Conservation (phyloP, 1,139 yeast genomes). For the Saccharomyces hybrid region DNA sequence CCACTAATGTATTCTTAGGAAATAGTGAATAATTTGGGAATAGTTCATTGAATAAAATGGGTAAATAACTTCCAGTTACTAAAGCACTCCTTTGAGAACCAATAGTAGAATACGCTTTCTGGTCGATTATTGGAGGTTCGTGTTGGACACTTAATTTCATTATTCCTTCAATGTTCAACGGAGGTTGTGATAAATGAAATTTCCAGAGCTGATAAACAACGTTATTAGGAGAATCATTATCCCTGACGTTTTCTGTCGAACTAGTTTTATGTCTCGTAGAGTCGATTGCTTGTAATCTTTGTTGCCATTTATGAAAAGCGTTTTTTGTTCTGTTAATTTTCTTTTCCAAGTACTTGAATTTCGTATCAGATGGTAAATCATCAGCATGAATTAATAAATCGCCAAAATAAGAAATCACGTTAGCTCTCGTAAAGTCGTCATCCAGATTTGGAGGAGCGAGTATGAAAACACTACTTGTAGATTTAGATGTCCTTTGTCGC, state of each 20-base stretch:
- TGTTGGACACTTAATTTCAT: conserved; percentile 26
- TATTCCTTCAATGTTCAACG: conserved; percentile 20
- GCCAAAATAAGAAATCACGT: conserved; percentile 87
- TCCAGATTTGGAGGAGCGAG: conserved; percentile 84
- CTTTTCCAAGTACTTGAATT: conserved; percentile 49
- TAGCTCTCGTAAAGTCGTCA: conserved; percentile 62
- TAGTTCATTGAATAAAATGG: conserved; percentile 51
- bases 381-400: conserved; percentile 44
- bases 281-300: conserved; percentile 18
- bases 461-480: conserved; percentile 37
- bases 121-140: conserved; percentile 27
- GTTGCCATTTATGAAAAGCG: conserved; percentile 75
- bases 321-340: conserved; percentile 63
- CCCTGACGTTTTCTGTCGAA: background rate
- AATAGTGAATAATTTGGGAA: conserved; percentile 49
- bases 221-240: conserved; percentile 8
- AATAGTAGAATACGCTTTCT: conserved; percentile 18
- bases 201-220: conserved; percentile 26
- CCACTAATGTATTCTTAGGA: conserved; percentile 43
- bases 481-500: conserved; percentile 52
- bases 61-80: conserved; percentile 50
- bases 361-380: conserved; percentile 25
- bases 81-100: conserved; percentile 32
- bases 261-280: background rate
- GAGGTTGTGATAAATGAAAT: conserved; percentile 23